These are phyloP conservation scores for Bipolaris zeicola DNA, from an alignment of 2,329 filamentous ascomycete genomes.

Conservation along the genomic window DNA sequence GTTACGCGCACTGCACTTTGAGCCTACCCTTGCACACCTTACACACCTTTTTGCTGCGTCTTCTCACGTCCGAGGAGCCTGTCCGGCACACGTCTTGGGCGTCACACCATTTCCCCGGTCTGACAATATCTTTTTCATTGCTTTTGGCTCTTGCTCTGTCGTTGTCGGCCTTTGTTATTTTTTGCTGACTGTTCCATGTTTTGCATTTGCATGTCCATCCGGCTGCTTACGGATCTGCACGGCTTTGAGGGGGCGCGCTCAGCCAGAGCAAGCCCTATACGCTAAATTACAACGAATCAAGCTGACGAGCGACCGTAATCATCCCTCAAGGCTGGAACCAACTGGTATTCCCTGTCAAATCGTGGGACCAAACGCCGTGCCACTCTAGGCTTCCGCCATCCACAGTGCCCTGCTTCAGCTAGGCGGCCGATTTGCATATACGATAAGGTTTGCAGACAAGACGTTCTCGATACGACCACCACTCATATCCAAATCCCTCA, in stretches of 20 bases:
- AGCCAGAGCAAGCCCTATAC: neutral
- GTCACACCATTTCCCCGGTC: neutral
- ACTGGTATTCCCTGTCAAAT: neutral
- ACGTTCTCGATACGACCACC: neutral
- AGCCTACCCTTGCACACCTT: neutral
- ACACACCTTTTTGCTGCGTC: neutral
- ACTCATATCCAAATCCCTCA: neutral
- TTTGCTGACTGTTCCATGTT: conserved; percentile 1
- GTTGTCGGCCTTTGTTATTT: neutral
- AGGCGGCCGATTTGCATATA: conserved; percentile 1
- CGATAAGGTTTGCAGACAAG: conserved; percentile 2
- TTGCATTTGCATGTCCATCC: neutral
- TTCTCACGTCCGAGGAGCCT: neutral
- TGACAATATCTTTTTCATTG: no score
- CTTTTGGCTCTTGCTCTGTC: neutral
- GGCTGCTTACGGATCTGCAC: conserved; percentile 4
- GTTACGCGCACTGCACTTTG: no score
- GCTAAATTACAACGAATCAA: neutral
- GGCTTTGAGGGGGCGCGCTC: neutral
- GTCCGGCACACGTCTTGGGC: conserved; percentile 1
- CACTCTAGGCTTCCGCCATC: neutral
- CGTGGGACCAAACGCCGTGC: conserved; percentile 1
- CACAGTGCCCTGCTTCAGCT: conserved; percentile 10
- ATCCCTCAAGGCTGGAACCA: neutral
- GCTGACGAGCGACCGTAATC: neutral